Conservation (phyloP, 768 basidiomycete genomes). For the Tricholoma furcatifolium region DNA sequence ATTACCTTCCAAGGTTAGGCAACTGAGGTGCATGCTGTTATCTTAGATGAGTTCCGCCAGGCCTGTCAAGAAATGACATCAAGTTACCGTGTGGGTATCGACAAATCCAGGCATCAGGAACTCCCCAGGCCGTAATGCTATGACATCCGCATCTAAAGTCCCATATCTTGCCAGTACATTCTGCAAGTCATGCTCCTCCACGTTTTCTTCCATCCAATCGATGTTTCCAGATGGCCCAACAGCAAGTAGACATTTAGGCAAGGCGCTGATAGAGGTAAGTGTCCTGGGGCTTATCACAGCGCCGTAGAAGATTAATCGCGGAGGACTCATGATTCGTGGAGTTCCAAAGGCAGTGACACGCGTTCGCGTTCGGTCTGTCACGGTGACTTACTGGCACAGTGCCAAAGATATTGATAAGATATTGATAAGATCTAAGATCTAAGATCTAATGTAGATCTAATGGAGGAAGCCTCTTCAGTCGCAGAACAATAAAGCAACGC, state of each 20-base stretch:
- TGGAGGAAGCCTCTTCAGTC: too few relatives aligned
- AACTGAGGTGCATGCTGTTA: conserved; percentile 80
- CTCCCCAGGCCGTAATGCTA: conserved; percentile 46
- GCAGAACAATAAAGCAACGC: too few relatives aligned
- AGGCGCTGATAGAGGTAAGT: conserved; percentile 39
- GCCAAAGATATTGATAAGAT: too few relatives aligned
- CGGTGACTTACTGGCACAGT: too few relatives aligned
- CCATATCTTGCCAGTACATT: conserved; percentile 53
- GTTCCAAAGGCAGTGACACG: too few relatives aligned
- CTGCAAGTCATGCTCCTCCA: conserved; percentile 44
- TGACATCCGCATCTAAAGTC: conserved; percentile 39
- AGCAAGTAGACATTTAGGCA: conserved; percentile 54
- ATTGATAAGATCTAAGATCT: too few relatives aligned
- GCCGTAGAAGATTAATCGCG: conserved; percentile 42
- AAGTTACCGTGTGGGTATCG: conserved; percentile 88
- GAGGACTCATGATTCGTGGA: conserved; percentile 8
- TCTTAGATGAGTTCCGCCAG: neutral
- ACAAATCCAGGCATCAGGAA: conserved; percentile 88
- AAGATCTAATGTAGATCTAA: too few relatives aligned
- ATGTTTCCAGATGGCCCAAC: conserved; percentile 52
- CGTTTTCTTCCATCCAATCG: conserved; percentile 68
- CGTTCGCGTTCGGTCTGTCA: neutral
- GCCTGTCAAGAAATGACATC: neutral
- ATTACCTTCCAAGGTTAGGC: conserved; percentile 66
- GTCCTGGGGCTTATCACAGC: conserved; percentile 54